Conservation (phyloP, 768 basidiomycete species). For the Daedaleopsis nitida region DNA sequence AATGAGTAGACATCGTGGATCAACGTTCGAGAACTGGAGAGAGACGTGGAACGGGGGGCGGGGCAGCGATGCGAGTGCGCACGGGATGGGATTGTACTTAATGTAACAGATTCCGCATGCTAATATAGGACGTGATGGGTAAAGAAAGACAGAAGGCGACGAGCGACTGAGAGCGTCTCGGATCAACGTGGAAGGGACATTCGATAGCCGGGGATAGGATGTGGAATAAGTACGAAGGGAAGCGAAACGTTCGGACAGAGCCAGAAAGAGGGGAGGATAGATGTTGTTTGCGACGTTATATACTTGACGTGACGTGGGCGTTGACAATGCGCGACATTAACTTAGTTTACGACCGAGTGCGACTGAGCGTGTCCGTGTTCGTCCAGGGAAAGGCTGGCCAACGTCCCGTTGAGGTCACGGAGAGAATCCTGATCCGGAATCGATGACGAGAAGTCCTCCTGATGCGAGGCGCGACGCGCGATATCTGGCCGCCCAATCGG, state of each 20-base stretch:
- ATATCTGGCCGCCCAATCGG: constrained; percentile 31
- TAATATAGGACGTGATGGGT: constrained; percentile 24
- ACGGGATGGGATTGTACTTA: constrained; percentile 15
- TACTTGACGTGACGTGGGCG: neutral
- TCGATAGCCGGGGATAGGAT: constrained; percentile 21
- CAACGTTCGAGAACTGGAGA: constrained; percentile 18
- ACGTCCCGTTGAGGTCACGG: constrained; percentile 73
- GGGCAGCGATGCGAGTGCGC: constrained; percentile 12
- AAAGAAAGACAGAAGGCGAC: constrained; percentile 21
- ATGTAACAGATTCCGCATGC: constrained; percentile 28
- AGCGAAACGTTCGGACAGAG: constrained; percentile 19
- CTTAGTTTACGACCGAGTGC: constrained; percentile 9
- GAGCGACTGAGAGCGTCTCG: constrained; percentile 24
- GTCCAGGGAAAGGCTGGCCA: constrained; percentile 75
- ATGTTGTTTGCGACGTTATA: constrained; percentile 6
- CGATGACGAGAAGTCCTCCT: constrained; percentile 18
- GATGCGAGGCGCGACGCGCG: constrained; percentile 22
- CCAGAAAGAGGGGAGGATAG: constrained; percentile 11
- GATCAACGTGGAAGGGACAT: constrained; percentile 21
- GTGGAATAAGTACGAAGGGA: constrained; percentile 12
- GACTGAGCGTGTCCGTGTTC: constrained; percentile 26
- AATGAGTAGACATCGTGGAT: constrained; percentile 5
- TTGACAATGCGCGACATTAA: neutral
- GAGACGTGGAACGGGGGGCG: constrained; percentile 13
- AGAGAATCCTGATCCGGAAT: constrained; percentile 52